These are phyloP conservation scores for Populus hybrid DNA, from an alignment of 441 rosid species.

Conservation along the genomic window DNA sequence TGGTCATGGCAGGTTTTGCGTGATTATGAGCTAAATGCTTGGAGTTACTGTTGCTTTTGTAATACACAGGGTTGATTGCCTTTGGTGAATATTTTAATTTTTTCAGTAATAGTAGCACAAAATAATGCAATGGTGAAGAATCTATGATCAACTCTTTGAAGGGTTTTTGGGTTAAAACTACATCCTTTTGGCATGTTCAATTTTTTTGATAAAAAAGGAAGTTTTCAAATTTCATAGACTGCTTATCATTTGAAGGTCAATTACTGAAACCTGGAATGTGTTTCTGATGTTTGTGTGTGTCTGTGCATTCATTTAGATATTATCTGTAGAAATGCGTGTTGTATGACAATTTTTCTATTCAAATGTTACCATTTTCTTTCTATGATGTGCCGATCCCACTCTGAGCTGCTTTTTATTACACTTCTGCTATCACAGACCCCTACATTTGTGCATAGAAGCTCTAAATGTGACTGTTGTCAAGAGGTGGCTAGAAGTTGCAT, in stretches of 20 bases:
- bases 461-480: conserved; percentile 92
- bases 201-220: too few species aligned
- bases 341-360: background rate
- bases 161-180: background rate
- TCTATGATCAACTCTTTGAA: background rate
- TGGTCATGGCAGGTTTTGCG: background rate
- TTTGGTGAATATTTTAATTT: background rate
- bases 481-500: conserved; percentile 91
- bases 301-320: background rate
- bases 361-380: background rate
- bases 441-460: conserved; percentile 86
- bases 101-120: background rate
- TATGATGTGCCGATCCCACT: background rate
- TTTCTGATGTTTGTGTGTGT: background rate
- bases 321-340: background rate
- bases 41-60: background rate
- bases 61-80: background rate
- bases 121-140: background rate
- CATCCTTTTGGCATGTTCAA: background rate
- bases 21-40: background rate
- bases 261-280: background rate
- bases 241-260: background rate
- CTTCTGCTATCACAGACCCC: conserved; percentile 50
- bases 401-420: background rate
- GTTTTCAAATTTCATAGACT: background rate